Base-by-base conservation (phyloP, 495 filamentous ascomycete genomes). In the Cairneyella variabilis region DNA sequence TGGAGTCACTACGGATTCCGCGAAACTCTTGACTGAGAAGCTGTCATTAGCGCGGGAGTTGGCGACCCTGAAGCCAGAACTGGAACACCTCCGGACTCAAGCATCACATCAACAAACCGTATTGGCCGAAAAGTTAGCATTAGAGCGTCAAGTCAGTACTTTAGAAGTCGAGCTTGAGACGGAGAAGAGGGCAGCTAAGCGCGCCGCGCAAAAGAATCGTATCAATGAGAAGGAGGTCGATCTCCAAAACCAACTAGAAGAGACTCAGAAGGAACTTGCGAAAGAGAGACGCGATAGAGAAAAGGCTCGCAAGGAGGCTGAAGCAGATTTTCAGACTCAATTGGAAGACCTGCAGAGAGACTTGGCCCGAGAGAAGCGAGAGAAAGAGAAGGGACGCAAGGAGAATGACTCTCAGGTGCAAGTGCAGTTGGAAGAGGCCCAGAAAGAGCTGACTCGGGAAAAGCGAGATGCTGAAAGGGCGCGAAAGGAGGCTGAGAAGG, bases 91-190 rank as follows among this genome's bases (percentile, higher is more conserved):
- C 11, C 77, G 80, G 54, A 77, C 83, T 1, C 88, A 95, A 65
- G 76, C 80, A 20, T 69, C 76, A 14, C 79, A 81, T 21, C 75
- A 88, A 36, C 83, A 89, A 58, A 73, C 75, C 5, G 66, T 85
- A 6, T 71, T 91, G 22, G 71, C 84, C 2, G 88, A 91, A 60
- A 95, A 93, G 58, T 67, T 90, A 16, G 77, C 83, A 14, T 66
- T 96, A 12, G 82, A 91, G 60, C 78, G 86, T 23, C 84, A 90
- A 65, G 64, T 95, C 32, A 85, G 74, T 61, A 80, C 83, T 3
- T 62, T 92, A 3, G 85, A 95, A 61, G 79, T 89, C 37, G 86
- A 93, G 61, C 74, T 96, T 8, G 88, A 89, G 51, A 83, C 84
- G 42, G 86, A 91, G 64, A 91, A 84, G 64, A 77, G 83, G 22